Evolutionary conservation across 768 basidiomycete species (phyloP).

Genomic region (Tephrocybe sp.): DNA sequence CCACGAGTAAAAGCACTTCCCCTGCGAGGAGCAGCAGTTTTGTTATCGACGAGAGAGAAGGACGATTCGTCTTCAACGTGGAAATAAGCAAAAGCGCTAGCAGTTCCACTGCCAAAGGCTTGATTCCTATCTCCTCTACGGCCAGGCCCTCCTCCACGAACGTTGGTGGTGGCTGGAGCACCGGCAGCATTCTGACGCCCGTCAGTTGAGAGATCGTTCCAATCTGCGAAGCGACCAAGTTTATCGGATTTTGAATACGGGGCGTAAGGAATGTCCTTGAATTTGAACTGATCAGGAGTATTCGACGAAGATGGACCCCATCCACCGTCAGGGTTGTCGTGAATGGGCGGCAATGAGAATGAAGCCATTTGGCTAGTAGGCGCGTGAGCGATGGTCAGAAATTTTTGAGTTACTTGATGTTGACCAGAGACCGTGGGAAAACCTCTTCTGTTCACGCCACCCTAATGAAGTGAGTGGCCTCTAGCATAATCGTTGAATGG

Average conservation of each 20-base stretch:
- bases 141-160: slow-evolving; percentile 51
- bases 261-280: slow-evolving; percentile 98
- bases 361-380: slow-evolving; percentile 54
- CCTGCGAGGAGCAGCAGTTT: slow-evolving; percentile 66
- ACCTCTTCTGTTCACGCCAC: slow-evolving; percentile 22
- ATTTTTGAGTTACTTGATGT: slow-evolving; percentile 23
- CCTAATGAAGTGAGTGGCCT: slow-evolving; percentile 68
- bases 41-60: slow-evolving; percentile 95
- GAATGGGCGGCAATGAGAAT: slow-evolving; percentile 83
- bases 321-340: slow-evolving; percentile 90
- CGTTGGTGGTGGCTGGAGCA: slow-evolving; percentile 41
- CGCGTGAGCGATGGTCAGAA: slow-evolving; percentile 23
- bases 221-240: slow-evolving; percentile 96
- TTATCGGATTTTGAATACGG: slow-evolving; percentile 99
- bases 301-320: slow-evolving; percentile 87
- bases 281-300: slow-evolving; percentile 90
- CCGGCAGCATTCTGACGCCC: slow-evolving; percentile 57
- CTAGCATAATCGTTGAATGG: slow-evolving; percentile 1
- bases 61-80: slow-evolving; percentile 97
- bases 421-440: slow-evolving; percentile 38
- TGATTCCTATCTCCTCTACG: slow-evolving; percentile 76
- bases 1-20: slow-evolving; percentile 67
- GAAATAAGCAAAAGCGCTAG: slow-evolving; percentile 94
- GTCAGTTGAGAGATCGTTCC: slow-evolving; percentile 81
- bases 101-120: slow-evolving; percentile 87